Evolutionary conservation across 441 rosid species (phyloP).

Genomic region (Metrosideros polymorpha): DNA sequence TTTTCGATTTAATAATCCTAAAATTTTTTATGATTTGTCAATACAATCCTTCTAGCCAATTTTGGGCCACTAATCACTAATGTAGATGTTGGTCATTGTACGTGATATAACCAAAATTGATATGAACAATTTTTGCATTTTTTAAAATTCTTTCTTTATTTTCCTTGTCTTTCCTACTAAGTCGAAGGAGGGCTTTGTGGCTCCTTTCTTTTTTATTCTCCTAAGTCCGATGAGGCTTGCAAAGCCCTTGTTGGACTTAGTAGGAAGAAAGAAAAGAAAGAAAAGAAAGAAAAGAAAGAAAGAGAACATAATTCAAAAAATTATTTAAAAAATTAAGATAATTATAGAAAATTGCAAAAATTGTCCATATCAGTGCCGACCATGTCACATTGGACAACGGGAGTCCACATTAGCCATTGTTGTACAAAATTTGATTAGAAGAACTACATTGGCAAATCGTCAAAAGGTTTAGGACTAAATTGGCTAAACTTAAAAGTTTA

Average conservation of each 20-base stretch:
- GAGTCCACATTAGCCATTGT: not conserved
- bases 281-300: no score
- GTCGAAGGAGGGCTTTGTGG: not conserved
- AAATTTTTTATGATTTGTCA: not conserved
- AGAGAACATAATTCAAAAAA: no score
- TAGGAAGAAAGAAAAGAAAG: not conserved
- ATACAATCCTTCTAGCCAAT: not conserved
- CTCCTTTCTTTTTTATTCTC: not conserved
- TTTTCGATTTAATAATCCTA: not conserved
- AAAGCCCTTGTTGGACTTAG: no score
- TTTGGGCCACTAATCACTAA: no score
- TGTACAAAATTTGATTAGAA: not conserved
- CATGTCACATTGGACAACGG: not conserved
- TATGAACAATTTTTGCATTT: not conserved
- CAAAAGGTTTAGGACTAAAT: not conserved
- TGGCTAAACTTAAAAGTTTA: not conserved
- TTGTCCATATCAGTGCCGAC: no score
- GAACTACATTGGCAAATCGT: not conserved
- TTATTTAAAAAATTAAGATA: no score
- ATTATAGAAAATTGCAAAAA: no score
- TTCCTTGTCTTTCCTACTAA: not conserved
- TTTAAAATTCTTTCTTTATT: not conserved
- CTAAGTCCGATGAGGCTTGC: no score
- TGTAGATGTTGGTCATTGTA: no score
- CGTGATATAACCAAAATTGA: rapidly evolving